phyloP scores from a whole-genome alignment of 495 filamentous ascomycete species.

The Annulohypoxylon maeteangense region DNA sequence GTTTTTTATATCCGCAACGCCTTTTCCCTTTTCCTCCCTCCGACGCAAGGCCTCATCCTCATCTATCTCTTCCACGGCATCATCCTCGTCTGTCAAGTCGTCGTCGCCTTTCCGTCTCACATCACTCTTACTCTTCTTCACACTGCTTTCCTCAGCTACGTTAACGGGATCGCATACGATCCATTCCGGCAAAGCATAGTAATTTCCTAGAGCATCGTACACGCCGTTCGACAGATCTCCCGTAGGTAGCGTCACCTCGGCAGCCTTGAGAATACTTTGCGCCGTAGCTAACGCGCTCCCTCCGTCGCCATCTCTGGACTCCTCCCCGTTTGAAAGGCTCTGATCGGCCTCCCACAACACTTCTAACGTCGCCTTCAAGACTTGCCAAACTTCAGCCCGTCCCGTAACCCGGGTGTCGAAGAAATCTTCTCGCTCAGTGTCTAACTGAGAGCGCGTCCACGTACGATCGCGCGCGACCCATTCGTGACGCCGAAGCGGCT shows the following conservation, averaged over 20 bases:
- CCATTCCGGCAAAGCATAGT: conserved; percentile 80
- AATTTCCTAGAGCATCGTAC: conserved; percentile 80
- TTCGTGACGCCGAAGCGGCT: conserved; percentile 58
- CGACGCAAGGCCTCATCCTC: conserved; percentile 66
- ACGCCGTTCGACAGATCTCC: conserved; percentile 76
- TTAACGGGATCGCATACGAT: conserved; percentile 81
- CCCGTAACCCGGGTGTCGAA: conserved; percentile 87
- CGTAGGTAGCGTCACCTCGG: conserved; percentile 81
- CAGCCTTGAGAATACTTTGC: conserved; percentile 80
- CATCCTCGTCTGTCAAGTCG: conserved; percentile 56
- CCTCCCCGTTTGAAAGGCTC: conserved; percentile 33
- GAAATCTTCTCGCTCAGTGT: conserved; percentile 69
- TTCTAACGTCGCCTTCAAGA: conserved; percentile 71
- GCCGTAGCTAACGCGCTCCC: conserved; percentile 69
- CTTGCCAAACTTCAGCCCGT: conserved; percentile 79
- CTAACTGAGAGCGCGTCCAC: conserved; percentile 59
- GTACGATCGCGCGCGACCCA: conserved; percentile 58
- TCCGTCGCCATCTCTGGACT: conserved; percentile 45
- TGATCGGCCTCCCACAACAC: conserved; percentile 64
- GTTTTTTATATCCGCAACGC: conserved; percentile 57
- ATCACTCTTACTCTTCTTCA: conserved; percentile 40
- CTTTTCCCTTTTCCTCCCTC: conserved; percentile 74
- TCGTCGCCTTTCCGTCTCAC: conserved; percentile 57
- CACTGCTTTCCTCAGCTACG: conserved; percentile 58
- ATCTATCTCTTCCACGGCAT: conserved; percentile 50